phyloP scores from a whole-genome alignment of 2,329 filamentous ascomycete genomes.

The Neoascochyta sp. region DNA sequence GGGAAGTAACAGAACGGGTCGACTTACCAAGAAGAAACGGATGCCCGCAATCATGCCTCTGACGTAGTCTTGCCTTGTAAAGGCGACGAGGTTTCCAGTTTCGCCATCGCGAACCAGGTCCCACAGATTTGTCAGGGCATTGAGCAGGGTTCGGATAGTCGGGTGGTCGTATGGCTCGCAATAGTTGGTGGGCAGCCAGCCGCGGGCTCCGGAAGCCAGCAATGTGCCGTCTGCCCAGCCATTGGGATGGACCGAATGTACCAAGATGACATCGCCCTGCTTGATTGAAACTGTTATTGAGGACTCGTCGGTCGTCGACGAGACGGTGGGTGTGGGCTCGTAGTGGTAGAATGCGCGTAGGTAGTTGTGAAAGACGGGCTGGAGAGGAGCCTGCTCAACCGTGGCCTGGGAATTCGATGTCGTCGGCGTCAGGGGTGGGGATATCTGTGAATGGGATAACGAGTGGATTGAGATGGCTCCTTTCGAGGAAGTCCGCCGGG shows the following conservation, averaged over 20 bases:
- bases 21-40: slow-evolving; percentile 80
- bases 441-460: slow-evolving; percentile 57
- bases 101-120: slow-evolving; percentile 78
- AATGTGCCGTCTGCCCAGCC: slow-evolving; percentile 97
- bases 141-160: slow-evolving; percentile 78
- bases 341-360: slow-evolving; percentile 92
- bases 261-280: slow-evolving; percentile 85
- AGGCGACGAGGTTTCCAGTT: slow-evolving; percentile 71
- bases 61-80: slow-evolving; percentile 90
- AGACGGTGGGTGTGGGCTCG: slow-evolving; percentile 70
- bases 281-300: slow-evolving; percentile 77
- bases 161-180: slow-evolving; percentile 92
- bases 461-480: slow-evolving; percentile 28
- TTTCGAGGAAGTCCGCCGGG: slow-evolving; percentile 32
- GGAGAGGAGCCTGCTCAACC: slow-evolving; percentile 44
- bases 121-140: slow-evolving; percentile 87
- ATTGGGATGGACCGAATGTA: slow-evolving; percentile 96
- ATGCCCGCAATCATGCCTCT: slow-evolving; percentile 91
- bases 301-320: slow-evolving; percentile 66
- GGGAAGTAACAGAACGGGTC: too few relatives aligned
- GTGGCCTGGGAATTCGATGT: slow-evolving; percentile 60
- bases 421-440: slow-evolving; percentile 72
- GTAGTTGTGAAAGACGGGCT: slow-evolving; percentile 85
- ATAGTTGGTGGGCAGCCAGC: slow-evolving; percentile 97
- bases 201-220: slow-evolving; percentile 76